Evolutionary conservation across 306 rosid genomes (phyloP), one percentile per base, ranked within the genome.

Genomic region (Carpinus fangiana): DNA sequence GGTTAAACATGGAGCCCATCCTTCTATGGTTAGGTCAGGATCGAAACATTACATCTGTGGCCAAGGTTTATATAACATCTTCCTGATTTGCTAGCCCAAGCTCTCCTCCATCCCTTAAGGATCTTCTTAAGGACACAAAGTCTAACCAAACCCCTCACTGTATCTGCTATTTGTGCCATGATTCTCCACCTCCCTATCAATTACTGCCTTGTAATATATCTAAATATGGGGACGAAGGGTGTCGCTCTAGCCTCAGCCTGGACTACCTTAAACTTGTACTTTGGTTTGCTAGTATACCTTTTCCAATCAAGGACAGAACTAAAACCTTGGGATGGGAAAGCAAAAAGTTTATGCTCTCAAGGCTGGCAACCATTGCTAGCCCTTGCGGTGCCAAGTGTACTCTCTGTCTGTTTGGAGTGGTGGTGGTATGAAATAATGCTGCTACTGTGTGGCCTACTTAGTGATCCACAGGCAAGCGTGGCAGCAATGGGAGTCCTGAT

Each of bases 361-460:
- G 71, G 71, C 71, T 66, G 71, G 71, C 12, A 66, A 66, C 71
- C 12, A 16, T 41, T 66, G 50, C 48, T 66, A 17, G 48, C 71
- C 71, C 71, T 66, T 66, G 71, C 50, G 14, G 47, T 66, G 47
- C 71, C 71, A 38, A 66, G 71, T 10, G 71, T 66, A 36, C 50
- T 66, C 71, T 38, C 71, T 66, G 71, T 66, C 71, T 66, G 71
- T 66, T 66, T 66, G 71, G 71, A 66, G 71, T 66, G 71, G 71
- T 66, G 71, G 71, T 66, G 71, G 71, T 66, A 66, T 66, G 71
- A 66, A 41, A 66, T 66, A 66, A 66, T 66, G 71, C 48, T 66
- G 23, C 71, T 66, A 66, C 47, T 66, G 71, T 66, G 71, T 4
- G 50, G 71, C 23, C 50, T 66, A 66, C 71, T 66, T 17, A 66